Evolutionary conservation across 805 yeast species (phyloP).

Genomic region (Phaffomyces opuntiae): DNA sequence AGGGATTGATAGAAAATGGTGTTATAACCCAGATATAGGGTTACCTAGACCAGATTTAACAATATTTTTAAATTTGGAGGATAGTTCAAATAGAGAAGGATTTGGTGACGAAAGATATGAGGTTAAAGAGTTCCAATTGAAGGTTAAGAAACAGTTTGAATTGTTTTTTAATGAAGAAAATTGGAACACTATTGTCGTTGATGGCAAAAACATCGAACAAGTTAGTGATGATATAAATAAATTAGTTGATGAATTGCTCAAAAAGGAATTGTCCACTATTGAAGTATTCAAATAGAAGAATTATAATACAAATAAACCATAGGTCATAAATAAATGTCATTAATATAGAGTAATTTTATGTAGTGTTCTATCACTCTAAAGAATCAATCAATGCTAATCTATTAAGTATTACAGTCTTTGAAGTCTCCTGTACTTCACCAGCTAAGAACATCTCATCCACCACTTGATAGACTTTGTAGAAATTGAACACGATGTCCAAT

Average conservation of each 20-base stretch:
- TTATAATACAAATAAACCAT: no score
- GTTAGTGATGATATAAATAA: constrained; percentile 45
- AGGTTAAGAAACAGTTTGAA: constrained; percentile 57
- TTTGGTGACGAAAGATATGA: constrained; percentile 97
- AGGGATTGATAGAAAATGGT: constrained; percentile 69
- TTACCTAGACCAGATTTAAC: constrained; percentile 83
- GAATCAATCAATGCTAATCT: constrained; percentile 60
- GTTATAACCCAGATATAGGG: constrained; percentile 73
- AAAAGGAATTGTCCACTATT: background rate
- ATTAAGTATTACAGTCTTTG: constrained; percentile 58
- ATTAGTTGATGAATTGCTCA: constrained; percentile 10
- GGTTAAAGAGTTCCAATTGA: constrained; percentile 59
- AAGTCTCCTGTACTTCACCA: constrained; percentile 87
- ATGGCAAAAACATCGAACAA: constrained; percentile 46
- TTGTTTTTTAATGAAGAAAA: constrained; percentile 31
- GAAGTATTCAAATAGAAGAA: background rate
- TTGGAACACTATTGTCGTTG: constrained; percentile 53
- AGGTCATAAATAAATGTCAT: background rate
- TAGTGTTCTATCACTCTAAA: constrained; percentile 34
- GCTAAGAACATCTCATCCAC: constrained; percentile 84
- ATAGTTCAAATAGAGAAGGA: constrained; percentile 51
- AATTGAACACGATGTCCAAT: constrained; percentile 86
- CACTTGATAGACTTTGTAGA: constrained; percentile 73
- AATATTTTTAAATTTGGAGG: constrained; percentile 60
- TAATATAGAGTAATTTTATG: background rate